These are phyloP conservation scores for Ceratocystis harringtonii DNA, from an alignment of 2,329 filamentous ascomycete genomes.

Conservation along the genomic window DNA sequence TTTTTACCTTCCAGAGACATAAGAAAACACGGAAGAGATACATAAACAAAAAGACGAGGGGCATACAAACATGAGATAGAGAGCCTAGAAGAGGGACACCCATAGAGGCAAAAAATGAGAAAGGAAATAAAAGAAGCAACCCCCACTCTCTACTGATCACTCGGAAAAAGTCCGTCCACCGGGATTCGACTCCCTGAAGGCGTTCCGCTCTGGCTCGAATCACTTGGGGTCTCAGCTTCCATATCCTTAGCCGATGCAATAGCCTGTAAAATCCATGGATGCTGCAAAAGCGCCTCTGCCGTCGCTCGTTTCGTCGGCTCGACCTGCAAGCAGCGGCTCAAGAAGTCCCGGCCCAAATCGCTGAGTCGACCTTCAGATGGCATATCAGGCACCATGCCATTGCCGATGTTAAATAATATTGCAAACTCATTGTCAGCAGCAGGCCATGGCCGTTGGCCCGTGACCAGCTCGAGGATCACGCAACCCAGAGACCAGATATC, in stretches of 20 bases:
- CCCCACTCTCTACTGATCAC: neutral
- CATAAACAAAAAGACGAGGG: neutral
- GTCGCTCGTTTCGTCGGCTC: constrained; percentile 67
- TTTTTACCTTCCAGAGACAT: neutral
- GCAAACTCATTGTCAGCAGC: constrained; percentile 98
- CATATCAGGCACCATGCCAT: constrained; percentile 81
- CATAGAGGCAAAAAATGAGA: neutral
- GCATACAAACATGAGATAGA: neutral
- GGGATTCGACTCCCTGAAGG: constrained; percentile 2
- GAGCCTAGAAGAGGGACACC: neutral
- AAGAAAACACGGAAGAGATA: neutral
- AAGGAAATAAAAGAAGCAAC: neutral
- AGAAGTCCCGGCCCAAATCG: constrained; percentile 70
- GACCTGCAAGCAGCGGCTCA: constrained; percentile 70
- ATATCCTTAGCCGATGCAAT: constrained; percentile 47
- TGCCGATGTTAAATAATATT: constrained; percentile 99
- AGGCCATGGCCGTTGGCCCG: constrained; percentile 84
- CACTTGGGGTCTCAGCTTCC: constrained; percentile 48
- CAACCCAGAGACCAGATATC: constrained; percentile 96
- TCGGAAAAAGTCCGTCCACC: constrained; percentile 8
- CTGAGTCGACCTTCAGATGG: constrained; percentile 74
- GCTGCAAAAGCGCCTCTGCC: constrained; percentile 78
- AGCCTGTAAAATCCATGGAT: constrained; percentile 65
- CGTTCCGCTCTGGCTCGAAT: constrained; percentile 27
- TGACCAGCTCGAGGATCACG: constrained; percentile 95